Conservation (phyloP, 164 flowering plant species). For the Stephania cephalantha region DNA sequence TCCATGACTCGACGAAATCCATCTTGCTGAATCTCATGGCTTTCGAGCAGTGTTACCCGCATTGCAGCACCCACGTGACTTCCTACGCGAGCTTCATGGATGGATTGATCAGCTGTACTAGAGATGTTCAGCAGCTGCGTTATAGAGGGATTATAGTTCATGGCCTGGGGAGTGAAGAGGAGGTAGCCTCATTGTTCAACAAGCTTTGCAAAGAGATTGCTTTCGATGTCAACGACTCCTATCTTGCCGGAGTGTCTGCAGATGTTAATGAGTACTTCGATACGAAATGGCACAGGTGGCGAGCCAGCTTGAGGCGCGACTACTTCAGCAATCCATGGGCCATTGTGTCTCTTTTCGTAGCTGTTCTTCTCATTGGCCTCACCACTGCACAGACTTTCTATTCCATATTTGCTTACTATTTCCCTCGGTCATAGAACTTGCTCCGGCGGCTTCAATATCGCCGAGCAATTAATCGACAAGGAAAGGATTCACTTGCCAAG, state of each 20-base stretch:
- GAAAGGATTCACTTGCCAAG: no score
- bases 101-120: conserved; percentile 17
- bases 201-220: conserved; percentile 16
- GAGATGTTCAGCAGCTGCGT: conserved; percentile 18
- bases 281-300: conserved; percentile 13
- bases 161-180: conserved; percentile 22
- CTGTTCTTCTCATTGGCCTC: conserved; percentile 14
- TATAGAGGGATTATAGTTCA: conserved; percentile 18
- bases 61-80: conserved; percentile 14
- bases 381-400: conserved; percentile 13
- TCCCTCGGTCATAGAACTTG: background rate
- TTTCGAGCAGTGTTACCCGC: conserved; percentile 23
- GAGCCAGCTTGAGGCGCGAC: conserved; percentile 17
- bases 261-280: conserved; percentile 3
- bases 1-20: conserved; percentile 20
- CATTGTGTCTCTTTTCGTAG: conserved; percentile 14
- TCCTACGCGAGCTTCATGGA: conserved; percentile 23
- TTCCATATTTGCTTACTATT: conserved; percentile 3
- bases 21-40: conserved; percentile 27
- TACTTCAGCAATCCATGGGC: conserved; percentile 23
- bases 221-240: conserved; percentile 14
- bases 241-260: conserved; percentile 11
- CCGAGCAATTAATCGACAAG: no score
- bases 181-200: conserved; percentile 23
- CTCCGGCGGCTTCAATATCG: no score